Conservation (phyloP, 2,329 filamentous ascomycete species). For the Claviceps sp. region DNA sequence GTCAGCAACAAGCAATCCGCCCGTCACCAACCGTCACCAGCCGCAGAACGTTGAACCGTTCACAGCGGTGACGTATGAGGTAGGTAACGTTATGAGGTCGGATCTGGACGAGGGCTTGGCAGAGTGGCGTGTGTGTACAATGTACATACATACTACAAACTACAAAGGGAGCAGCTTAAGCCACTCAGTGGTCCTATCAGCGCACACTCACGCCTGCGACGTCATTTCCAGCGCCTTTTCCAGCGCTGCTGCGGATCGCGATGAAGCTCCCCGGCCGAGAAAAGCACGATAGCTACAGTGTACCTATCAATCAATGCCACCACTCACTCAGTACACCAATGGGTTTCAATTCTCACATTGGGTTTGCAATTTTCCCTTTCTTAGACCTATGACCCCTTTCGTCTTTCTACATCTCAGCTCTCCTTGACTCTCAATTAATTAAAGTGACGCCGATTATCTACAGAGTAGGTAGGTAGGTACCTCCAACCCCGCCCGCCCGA, state of each 20-base stretch:
- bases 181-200: neutral
- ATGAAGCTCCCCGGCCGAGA: slow-evolving; percentile 1
- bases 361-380: neutral
- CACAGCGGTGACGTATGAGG: neutral
- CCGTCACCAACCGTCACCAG: neutral
- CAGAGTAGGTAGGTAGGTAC: too few species aligned
- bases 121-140: too few species aligned
- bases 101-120: too few species aligned
- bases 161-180: too few species aligned
- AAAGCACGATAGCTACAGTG: neutral
- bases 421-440: neutral
- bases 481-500: neutral
- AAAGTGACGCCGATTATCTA: neutral
- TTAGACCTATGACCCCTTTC: neutral
- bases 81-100: too few species aligned
- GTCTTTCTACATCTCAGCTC: neutral
- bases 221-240: slow-evolving; percentile 1
- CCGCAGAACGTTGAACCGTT: neutral
- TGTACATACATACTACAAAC: too few species aligned
- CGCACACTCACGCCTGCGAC: neutral
- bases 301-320: neutral
- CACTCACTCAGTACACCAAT: neutral
- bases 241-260: neutral
- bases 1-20: neutral
- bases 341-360: neutral